These are phyloP conservation scores for Fusarium fracticaudum DNA, from an alignment of 2,329 filamentous ascomycete genomes.

Conservation along the genomic window DNA sequence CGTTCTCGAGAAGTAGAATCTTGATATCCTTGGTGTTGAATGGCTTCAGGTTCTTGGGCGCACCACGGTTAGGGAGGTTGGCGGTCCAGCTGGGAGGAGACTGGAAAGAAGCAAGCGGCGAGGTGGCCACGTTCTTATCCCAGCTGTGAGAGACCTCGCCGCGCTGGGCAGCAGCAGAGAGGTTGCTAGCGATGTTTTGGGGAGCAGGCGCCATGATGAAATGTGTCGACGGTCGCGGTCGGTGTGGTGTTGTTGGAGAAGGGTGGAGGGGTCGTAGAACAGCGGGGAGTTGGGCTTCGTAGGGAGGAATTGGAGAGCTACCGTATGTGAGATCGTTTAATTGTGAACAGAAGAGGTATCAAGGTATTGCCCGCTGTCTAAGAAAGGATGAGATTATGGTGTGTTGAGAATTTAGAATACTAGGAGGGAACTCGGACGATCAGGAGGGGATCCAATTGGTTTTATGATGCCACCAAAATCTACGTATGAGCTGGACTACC, in stretches of 20 bases:
- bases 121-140: conserved; percentile 72
- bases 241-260: conserved; percentile 41
- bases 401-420: not conserved
- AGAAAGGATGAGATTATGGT: not conserved
- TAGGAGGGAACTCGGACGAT: not conserved
- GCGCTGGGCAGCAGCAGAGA: conserved; percentile 48
- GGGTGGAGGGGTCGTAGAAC: conserved; percentile 22
- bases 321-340: not conserved
- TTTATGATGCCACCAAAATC: conserved; percentile 30
- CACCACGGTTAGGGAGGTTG: conserved; percentile 51
- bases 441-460: conserved; percentile 22
- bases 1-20: conserved; percentile 93
- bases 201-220: conserved; percentile 55
- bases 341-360: not conserved
- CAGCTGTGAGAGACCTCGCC: conserved; percentile 65
- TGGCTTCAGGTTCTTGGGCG: conserved; percentile 84
- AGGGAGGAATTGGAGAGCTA: conserved; percentile 20
- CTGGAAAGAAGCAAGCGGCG: conserved; percentile 78
- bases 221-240: conserved; percentile 13
- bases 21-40: conserved; percentile 97
- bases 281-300: not conserved
- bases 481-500: conserved; percentile 1
- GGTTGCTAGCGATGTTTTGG: conserved; percentile 57
- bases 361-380: conserved; percentile 12
- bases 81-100: conserved; percentile 74